Evolutionary conservation across 345 rosid species (phyloP), one percentile per base, ranked within the genome.

Genomic region (Ceriops zippeliana): DNA sequence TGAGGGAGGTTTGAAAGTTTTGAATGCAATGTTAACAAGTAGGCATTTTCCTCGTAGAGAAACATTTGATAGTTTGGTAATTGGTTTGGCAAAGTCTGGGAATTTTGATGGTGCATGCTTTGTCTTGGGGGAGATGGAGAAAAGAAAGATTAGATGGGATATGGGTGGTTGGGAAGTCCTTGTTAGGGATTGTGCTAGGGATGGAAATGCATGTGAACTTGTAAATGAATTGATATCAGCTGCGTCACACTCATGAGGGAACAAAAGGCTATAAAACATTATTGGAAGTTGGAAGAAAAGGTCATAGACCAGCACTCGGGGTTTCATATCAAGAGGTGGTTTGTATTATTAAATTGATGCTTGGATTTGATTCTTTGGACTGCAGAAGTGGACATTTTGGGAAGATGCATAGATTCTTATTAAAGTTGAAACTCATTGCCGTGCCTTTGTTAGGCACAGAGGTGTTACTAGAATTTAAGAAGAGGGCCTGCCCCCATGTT

Each of bases 91-190:
- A 19, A 78, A 62, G 76, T 60, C 73, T 24, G 96, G 91, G 38
- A 88, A 86, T 58, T 24, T 78, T 31, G 89, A 83, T 37, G 86
- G 77, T 31, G 96, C 86, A 52, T 82, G 80, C 80, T 88, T 86
- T 80, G 88, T 86, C 57, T 73, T 93, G 73, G 89, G 83, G 84
- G 90, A 85, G 65, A 89, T 91, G 91, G 80, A 69, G 76, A 89
- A 88, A 80, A 88, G 90, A 78, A 75, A 81, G 27, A 24, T 93
- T 66, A 74, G 73, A 53, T 69, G 89, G 73, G 86, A 83, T 70
- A 75, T 51, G 65, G 72, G 76, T 37, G 67, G 70, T 72, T 90
- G 96, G 97, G 81, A 75, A 75, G 84, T 67, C 68, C 77, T 90
- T 49, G 66, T 87, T 58, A 75, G 69, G 66, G 78, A 67, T 74